Conservation (phyloP, 176 grass and related monocot genomes). For the Areca catechu region DNA sequence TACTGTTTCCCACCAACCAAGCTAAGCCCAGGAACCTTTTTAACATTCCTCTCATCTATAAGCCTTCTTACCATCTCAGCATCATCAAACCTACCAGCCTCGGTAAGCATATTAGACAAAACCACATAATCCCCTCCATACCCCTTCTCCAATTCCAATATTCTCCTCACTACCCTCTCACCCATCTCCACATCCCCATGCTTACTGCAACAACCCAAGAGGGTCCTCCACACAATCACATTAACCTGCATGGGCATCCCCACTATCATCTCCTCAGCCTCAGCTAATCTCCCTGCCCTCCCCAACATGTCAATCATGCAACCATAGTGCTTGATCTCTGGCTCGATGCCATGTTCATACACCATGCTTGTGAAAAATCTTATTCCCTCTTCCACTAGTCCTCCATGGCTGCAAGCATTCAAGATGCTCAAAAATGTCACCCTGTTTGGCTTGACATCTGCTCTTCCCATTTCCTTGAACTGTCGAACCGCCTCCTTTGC, state of each 20-base stretch:
- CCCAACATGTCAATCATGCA: conserved; percentile 69
- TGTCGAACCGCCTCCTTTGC: conserved; percentile 31
- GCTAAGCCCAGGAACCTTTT: conserved; percentile 51
- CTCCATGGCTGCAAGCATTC: conserved; percentile 59
- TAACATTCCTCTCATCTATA: conserved; percentile 29
- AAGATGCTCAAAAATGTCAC: conserved; percentile 53
- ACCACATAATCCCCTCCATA: conserved; percentile 51
- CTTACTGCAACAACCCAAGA: conserved; percentile 59
- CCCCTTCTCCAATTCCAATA: conserved; percentile 35
- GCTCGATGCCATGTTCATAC: conserved; percentile 37
- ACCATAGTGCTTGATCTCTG: conserved; percentile 62
- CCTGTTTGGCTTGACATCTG: conserved; percentile 33
- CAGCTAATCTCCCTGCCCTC: conserved; percentile 45
- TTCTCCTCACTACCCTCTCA: conserved; percentile 52
- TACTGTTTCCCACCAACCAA: conserved; percentile 16
- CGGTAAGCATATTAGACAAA: conserved; percentile 51
- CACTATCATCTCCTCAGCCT: conserved; percentile 46
- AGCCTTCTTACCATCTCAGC: conserved; percentile 39
- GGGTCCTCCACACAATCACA: conserved; percentile 45
- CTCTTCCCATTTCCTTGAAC: conserved; percentile 39
- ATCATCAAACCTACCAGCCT: conserved; percentile 49
- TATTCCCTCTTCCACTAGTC: conserved; percentile 56
- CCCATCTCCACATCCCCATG: conserved; percentile 62
- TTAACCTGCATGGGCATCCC: conserved; percentile 47
- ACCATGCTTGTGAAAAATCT: conserved; percentile 53